phyloP scores from a whole-genome alignment of 1,139 yeast species.

The Candida mesenterica region DNA sequence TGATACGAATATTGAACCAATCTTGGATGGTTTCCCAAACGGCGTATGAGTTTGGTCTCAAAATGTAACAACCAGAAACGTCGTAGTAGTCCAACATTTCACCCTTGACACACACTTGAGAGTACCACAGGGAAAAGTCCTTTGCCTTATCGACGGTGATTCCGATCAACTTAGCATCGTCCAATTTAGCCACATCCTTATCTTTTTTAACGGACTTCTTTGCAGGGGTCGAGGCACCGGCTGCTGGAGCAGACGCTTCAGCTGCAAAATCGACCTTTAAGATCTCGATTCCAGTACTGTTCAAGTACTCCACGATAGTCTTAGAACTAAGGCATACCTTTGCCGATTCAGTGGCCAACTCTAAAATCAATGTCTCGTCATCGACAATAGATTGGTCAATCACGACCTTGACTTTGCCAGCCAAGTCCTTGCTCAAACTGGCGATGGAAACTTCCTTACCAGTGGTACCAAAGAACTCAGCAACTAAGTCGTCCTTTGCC shows the following conservation, averaged over 20 bases:
- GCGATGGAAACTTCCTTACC: conserved; percentile 71
- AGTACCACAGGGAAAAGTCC: conserved; percentile 97
- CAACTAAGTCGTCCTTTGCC: conserved; percentile 78
- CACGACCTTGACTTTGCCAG: conserved; percentile 64
- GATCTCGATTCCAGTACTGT: conserved; percentile 56
- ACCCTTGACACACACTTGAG: conserved; percentile 91
- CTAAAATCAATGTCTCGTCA: conserved; percentile 45
- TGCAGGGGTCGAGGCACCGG: conserved; percentile 32
- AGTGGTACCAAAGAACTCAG: conserved; percentile 59
- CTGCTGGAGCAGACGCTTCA: conserved; percentile 34
- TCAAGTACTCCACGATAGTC: conserved; percentile 52
- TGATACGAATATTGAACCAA: conserved; percentile 80
- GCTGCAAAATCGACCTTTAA: conserved; percentile 59
- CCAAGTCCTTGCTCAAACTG: conserved; percentile 50
- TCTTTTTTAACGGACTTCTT: conserved; percentile 28
- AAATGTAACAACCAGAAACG: conserved; percentile 96
- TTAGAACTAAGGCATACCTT: conserved; percentile 57
- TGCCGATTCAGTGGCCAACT: conserved; percentile 57
- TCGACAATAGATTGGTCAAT: conserved; percentile 57
- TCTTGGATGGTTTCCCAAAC: conserved; percentile 94
- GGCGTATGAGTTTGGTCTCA: conserved; percentile 92
- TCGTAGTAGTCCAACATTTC: conserved; percentile 98
- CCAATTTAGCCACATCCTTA: conserved; percentile 56
- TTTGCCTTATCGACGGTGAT: conserved; percentile 89
- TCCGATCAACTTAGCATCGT: conserved; percentile 92